These are phyloP conservation scores for Fusarium chlamydosporum DNA, from an alignment of 2,329 filamentous ascomycete species.

Conservation along the genomic window DNA sequence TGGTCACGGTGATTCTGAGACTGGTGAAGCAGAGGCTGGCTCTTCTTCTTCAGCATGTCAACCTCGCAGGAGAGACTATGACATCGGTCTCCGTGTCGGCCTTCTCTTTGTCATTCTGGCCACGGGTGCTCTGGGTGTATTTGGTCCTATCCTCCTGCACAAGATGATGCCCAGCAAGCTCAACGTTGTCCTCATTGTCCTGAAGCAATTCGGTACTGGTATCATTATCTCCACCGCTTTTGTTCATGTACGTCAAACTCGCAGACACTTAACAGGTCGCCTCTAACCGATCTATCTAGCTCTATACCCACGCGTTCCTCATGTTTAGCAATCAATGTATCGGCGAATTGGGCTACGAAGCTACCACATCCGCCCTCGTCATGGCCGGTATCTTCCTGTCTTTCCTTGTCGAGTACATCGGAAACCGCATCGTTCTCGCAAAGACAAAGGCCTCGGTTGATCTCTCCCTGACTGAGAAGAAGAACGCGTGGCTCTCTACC, in stretches of 20 bases:
- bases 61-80: conserved; percentile 68
- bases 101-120: conserved; percentile 79
- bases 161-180: conserved; percentile 68
- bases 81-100: conserved; percentile 77
- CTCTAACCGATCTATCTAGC: conserved; percentile 58
- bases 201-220: conserved; percentile 82
- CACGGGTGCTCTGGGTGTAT: conserved; percentile 78
- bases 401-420: conserved; percentile 78
- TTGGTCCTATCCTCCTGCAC: conserved; percentile 74
- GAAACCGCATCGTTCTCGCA: conserved; percentile 68
- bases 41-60: conserved; percentile 61
- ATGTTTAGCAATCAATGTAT: conserved; percentile 82
- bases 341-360: conserved; percentile 75
- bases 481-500: conserved; percentile 52
- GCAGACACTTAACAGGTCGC: background rate
- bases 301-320: conserved; percentile 79
- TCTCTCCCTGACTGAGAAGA: conserved; percentile 48
- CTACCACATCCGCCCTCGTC: conserved; percentile 76
- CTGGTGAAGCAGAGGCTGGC: conserved; percentile 35
- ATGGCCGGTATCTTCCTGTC: conserved; percentile 82
- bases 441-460: conserved; percentile 51
- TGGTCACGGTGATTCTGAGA: conserved; percentile 57
- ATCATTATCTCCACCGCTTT: conserved; percentile 81
- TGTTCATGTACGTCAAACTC: conserved; percentile 67
- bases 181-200: conserved; percentile 68